Evolutionary conservation across 176 grass and related monocot species (phyloP).

Genomic region (Ananas comosus): DNA sequence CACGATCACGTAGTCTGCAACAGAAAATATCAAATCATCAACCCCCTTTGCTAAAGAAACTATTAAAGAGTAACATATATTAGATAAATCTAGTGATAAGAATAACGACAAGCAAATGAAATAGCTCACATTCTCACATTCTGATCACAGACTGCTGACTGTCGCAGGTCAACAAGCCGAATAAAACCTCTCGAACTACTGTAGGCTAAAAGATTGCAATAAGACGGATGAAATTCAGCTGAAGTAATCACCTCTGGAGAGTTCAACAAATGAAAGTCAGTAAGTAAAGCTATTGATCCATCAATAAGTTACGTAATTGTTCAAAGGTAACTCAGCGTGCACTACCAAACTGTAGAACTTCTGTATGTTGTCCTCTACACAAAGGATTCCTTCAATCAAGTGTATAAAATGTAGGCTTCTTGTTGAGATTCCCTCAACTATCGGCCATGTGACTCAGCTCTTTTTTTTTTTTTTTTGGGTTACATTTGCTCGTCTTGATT

Average conservation of each 20-base stretch:
- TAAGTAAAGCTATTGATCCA: not conserved
- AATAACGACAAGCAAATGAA: not conserved
- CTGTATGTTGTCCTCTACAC: too few species aligned
- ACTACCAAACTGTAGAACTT: too few species aligned
- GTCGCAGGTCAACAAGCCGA: constrained; percentile 18
- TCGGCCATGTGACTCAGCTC: too few species aligned
- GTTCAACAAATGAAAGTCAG: not conserved
- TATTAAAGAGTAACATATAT: not conserved
- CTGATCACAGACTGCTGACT: constrained; percentile 21
- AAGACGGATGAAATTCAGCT: constrained; percentile 23
- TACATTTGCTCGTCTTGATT: too few species aligned
- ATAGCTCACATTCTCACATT: constrained; percentile 25
- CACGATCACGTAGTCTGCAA: constrained; percentile 16
- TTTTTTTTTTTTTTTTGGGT: too few species aligned
- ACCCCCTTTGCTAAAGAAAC: not conserved
- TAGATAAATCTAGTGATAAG: not conserved
- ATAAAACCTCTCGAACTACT: constrained; percentile 28
- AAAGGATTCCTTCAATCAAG: too few species aligned
- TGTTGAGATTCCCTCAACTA: too few species aligned
- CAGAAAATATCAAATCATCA: not conserved
- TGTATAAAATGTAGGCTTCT: too few species aligned
- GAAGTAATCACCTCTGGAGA: constrained; percentile 23
- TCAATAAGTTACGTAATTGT: not conserved
- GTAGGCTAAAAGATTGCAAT: constrained; percentile 26
- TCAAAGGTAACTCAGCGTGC: not conserved